A percentile compares a stretch with the other conserved stretches of the same genome.
Conservation (phyloP, 495 filamentous ascomycete genomes). For the Jackrogersella minutella region DNA sequence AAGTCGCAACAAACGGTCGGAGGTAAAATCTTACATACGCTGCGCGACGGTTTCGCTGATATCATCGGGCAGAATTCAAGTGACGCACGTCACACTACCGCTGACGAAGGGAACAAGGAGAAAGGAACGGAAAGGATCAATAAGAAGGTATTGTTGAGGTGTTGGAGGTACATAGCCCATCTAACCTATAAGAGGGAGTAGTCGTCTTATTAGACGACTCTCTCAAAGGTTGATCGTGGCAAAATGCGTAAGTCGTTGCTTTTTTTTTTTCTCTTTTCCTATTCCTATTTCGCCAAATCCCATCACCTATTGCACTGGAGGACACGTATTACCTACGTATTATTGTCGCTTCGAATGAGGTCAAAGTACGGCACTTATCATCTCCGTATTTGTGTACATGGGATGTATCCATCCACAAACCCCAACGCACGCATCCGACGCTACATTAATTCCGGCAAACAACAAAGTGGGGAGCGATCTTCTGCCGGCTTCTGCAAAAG, state of each 20-base stretch:
- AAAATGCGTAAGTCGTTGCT: slow-evolving; percentile 28
- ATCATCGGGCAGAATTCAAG: slow-evolving; percentile 3
- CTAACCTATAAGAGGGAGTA: slow-evolving; percentile 21
- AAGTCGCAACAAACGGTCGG: slow-evolving; percentile 16
- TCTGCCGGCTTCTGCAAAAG: slow-evolving; percentile 5
- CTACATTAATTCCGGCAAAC: slow-evolving; percentile 38
- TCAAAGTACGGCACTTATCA: slow-evolving; percentile 9
- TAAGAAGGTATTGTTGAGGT: slow-evolving; percentile 7
- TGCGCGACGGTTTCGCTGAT: slow-evolving; percentile 8
- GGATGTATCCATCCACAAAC: slow-evolving; percentile 17
- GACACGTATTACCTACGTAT: slow-evolving; percentile 14
- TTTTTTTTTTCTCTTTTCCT: neutral
- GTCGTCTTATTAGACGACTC: slow-evolving; percentile 30
- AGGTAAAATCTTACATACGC: slow-evolving; percentile 10
- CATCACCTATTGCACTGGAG: neutral
- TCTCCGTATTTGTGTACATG: slow-evolving; percentile 3
- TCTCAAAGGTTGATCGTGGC: slow-evolving; percentile 9
- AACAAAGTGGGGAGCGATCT: slow-evolving; percentile 30
- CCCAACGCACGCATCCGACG: slow-evolving; percentile 24
- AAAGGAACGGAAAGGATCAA: neutral
- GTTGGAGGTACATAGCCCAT: slow-evolving; percentile 1
- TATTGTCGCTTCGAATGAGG: slow-evolving; percentile 16
- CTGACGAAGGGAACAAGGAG: slow-evolving; percentile 9
- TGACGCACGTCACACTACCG: slow-evolving; percentile 10
- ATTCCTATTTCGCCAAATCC: neutral